Conservation (phyloP, 257 asterid genomes). For the Eustoma russellianum region DNA sequence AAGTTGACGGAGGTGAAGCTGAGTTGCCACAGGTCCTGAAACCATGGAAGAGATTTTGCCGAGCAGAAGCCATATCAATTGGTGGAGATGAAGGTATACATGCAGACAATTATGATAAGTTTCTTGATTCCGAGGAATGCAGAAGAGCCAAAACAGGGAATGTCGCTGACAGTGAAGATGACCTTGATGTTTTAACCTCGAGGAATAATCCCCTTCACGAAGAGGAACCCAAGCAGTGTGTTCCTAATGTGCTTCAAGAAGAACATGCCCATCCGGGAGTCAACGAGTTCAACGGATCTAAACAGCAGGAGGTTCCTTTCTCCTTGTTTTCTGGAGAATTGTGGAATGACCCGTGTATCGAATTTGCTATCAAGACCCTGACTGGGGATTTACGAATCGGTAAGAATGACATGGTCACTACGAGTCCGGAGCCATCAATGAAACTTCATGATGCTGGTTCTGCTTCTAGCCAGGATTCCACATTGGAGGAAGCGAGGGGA, state of each 20-base stretch:
- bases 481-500: constrained; percentile 37
- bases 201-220: constrained; percentile 12
- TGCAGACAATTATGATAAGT: constrained; percentile 10
- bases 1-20: constrained; percentile 42
- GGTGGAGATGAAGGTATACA: constrained; percentile 18
- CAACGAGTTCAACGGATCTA: constrained; percentile 10
- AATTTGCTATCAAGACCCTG: constrained; percentile 65
- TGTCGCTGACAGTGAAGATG: constrained; percentile 15
- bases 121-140: not conserved
- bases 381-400: constrained; percentile 50
- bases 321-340: constrained; percentile 31
- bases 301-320: constrained; percentile 18
- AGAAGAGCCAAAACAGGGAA: constrained; percentile 8
- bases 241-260: constrained; percentile 10
- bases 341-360: constrained; percentile 66
- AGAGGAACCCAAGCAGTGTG: constrained; percentile 8
- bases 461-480: constrained; percentile 12
- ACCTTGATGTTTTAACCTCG: constrained; percentile 8
- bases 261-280: constrained; percentile 8
- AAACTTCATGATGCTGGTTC: constrained; percentile 18
- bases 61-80: constrained; percentile 12
- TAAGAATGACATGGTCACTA: constrained; percentile 19
- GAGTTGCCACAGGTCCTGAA: constrained; percentile 27
- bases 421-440: constrained; percentile 14
- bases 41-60: constrained; percentile 14